These are phyloP conservation scores for Phaeotremella skinneri DNA, from an alignment of 768 basidiomycete genomes.

Conservation along the genomic window DNA sequence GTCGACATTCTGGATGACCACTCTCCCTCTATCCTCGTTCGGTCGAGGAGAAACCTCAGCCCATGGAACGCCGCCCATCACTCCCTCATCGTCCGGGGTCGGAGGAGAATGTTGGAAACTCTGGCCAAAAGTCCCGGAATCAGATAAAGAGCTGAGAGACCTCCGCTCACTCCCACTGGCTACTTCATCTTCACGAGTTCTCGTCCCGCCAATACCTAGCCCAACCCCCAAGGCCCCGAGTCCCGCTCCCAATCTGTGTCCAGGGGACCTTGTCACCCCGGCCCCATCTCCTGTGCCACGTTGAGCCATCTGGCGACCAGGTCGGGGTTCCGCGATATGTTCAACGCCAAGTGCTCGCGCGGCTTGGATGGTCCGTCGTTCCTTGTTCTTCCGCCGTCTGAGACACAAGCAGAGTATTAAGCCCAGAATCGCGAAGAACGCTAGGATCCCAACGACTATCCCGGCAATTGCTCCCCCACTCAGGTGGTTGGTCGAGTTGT, in stretches of 20 bases:
- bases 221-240: background rate
- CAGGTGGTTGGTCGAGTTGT: background rate
- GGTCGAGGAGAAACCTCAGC: too few relatives aligned
- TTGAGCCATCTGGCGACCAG: background rate
- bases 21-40: too few relatives aligned
- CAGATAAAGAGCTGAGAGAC: background rate
- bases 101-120: too few relatives aligned
- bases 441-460: constrained; percentile 26
- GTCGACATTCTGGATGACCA: too few relatives aligned
- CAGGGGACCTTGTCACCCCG: background rate
- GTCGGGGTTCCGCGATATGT: background rate
- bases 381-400: constrained; percentile 4
- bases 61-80: too few relatives aligned
- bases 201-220: background rate
- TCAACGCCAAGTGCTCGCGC: background rate
- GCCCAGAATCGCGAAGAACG: constrained; percentile 9
- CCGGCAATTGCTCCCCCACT: constrained; percentile 33
- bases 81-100: too few relatives aligned
- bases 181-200: background rate
- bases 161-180: background rate
- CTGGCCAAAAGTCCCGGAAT: background rate
- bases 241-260: background rate
- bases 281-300: background rate
- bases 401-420: constrained; percentile 14
- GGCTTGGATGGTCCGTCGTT: background rate